A percentile compares a stretch with the other conserved stretches of the same genome.
Conservation (phyloP, 78 protist genomes). For the Cavenderia fasciculata region DNA sequence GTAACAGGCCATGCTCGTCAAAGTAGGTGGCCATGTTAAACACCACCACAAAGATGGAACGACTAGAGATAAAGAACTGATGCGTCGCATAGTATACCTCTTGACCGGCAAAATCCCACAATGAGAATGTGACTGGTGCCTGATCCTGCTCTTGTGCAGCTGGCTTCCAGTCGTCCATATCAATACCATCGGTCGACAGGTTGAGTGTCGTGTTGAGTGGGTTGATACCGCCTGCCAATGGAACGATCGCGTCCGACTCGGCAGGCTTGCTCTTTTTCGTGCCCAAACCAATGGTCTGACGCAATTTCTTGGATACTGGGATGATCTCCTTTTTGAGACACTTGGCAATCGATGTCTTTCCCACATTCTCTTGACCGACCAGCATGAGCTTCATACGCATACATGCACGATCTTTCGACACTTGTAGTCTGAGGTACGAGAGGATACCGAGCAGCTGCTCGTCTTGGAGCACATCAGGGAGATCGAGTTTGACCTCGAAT, state of each 20-base stretch:
- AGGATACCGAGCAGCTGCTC: constrained; percentile 26
- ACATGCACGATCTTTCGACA: constrained; percentile 37
- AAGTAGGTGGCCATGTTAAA: constrained; percentile 59
- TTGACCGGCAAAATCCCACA: constrained; percentile 79
- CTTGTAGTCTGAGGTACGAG: background rate
- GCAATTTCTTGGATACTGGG: constrained; percentile 39
- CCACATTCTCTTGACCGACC: constrained; percentile 82
- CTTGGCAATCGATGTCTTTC: constrained; percentile 77
- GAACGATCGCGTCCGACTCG: background rate
- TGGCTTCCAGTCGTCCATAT: constrained; percentile 79
- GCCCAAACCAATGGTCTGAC: constrained; percentile 45
- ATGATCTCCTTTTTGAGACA: constrained; percentile 64
- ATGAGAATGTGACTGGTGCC: constrained; percentile 36
- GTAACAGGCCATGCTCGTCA: constrained; percentile 15
- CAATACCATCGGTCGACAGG: constrained; percentile 70
- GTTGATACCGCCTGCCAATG: constrained; percentile 12
- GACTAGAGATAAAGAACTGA: constrained; percentile 67
- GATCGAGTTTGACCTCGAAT: background rate
- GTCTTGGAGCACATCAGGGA: constrained; percentile 16
- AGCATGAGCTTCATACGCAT: constrained; percentile 74
- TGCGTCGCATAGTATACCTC: constrained; percentile 69
- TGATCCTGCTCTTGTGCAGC: constrained; percentile 28
- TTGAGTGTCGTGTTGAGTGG: constrained; percentile 55
- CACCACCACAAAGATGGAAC: constrained; percentile 72
- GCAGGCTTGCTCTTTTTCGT: background rate